Evolutionary conservation across 345 rosid genomes (phyloP), one percentile per base, ranked within the genome.

Genomic region (Dimocarpus longan): DNA sequence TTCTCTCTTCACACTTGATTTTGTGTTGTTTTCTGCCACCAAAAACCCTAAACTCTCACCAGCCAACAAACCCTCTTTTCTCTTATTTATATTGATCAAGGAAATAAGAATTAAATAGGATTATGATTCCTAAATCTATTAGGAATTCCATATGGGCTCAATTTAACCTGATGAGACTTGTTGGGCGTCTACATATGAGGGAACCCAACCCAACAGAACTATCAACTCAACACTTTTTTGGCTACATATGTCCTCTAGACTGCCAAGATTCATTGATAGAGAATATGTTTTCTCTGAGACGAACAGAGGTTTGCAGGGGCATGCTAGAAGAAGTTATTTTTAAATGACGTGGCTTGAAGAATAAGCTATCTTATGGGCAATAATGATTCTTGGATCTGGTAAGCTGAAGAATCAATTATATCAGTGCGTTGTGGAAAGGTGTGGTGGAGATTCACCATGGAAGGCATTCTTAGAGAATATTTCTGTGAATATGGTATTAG

Each of bases 321-420:
- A 32, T 86, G 37, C 76, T 83, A 44, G 76, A 68, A 54, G 87
- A 82, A 32, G 18, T 67, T 66, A 77, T 48, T 15, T 57, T 71
- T 24, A 73, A 80, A 21, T 18, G n/a, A 21, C n/a, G n/a, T n/a
- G 32, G 57, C 72, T 71, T 22, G 9, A 66, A 42, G 22, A 26
- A 39, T 7, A 48, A 10, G 1, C 52, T 82, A 42, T 81, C 90
- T 4, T 82, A 84, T 86, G 85, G 87, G 80, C 80, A 10, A 15
- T 77, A 70, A 54, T 79, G 7, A 76, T 87, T 80, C 86, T 89
- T 62, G 88, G 92, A n/a, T 86, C 89, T 42, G 66, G 76, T 48
- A 62, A 68, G 66, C 66, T 79, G 0, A 8, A 24, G 0, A 9
- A 48, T 44, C 80, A 37, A 44, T 65, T 75, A 2, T 77, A 56